Evolutionary conservation across 2,329 filamentous ascomycete species (phyloP).

Genomic region (Pseudogymnoascus sp.): DNA sequence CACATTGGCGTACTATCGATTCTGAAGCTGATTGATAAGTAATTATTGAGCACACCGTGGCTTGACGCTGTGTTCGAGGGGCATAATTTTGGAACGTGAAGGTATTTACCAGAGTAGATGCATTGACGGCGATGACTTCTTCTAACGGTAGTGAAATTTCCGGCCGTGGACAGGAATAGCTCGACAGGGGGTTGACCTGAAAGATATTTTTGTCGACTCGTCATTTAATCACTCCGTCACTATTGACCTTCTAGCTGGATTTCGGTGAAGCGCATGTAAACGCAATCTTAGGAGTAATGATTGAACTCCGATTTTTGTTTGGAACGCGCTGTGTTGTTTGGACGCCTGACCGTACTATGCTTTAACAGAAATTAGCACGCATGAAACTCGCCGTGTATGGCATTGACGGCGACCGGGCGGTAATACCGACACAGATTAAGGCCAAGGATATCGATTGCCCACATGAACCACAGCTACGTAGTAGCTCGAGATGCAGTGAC

Average conservation of each 20-base stretch:
- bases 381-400: slow-evolving; percentile 2
- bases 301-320: slow-evolving; percentile 5
- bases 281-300: slow-evolving; percentile 3
- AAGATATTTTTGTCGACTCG: neutral
- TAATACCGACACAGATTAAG: slow-evolving; percentile 9
- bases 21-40: slow-evolving; percentile 1
- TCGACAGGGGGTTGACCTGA: neutral
- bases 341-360: slow-evolving; percentile 7
- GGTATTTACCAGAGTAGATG: neutral
- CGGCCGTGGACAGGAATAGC: neutral
- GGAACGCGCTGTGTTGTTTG: neutral
- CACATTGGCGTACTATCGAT: neutral
- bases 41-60: neutral
- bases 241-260: neutral
- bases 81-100: neutral
- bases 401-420: slow-evolving; percentile 2
- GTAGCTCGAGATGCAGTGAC: neutral
- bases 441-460: slow-evolving; percentile 4
- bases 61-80: neutral
- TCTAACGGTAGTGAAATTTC: slow-evolving; percentile 7
- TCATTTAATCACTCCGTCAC: neutral
- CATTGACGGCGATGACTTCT: neutral
- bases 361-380: slow-evolving; percentile 7
- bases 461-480: neutral
- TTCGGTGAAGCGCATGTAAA: slow-evolving; percentile 5